Percentiles rank a stretch among this genome's conserved stretches.
These are phyloP conservation scores for Trapa bicornis DNA, from an alignment of 345 rosid genomes.

Conservation along the genomic window DNA sequence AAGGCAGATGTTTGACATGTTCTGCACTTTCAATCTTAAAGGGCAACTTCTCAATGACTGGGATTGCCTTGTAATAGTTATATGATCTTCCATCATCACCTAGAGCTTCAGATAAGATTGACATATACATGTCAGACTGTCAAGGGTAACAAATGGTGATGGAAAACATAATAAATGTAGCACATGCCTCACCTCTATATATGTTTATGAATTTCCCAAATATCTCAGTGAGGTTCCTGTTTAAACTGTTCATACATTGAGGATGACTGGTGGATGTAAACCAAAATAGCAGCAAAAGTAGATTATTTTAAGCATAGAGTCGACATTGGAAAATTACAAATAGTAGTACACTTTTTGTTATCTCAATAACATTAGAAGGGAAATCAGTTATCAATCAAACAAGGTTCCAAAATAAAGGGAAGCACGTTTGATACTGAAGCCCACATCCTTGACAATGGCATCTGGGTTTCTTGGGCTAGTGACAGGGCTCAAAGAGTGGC, in stretches of 20 bases:
- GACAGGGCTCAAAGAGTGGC: slow-evolving; percentile 23
- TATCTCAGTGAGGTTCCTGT: slow-evolving; percentile 65
- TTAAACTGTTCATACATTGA: slow-evolving; percentile 59
- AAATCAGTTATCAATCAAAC: neutral
- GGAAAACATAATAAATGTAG: slow-evolving; percentile 1
- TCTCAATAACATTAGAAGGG: neutral
- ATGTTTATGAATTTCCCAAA: slow-evolving; percentile 84
- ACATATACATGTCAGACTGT: neutral
- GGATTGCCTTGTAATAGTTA: slow-evolving; percentile 86
- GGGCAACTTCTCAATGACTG: slow-evolving; percentile 78
- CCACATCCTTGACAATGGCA: slow-evolving; percentile 39
- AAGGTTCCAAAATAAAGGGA: neutral
- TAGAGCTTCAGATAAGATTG: slow-evolving; percentile 35
- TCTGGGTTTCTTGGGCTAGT: slow-evolving; percentile 10
- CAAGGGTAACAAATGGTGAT: neutral
- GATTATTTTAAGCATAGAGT: slow-evolving; percentile 3
- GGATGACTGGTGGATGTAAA: slow-evolving; percentile 13
- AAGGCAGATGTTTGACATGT: slow-evolving; percentile 70
- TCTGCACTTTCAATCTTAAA: slow-evolving; percentile 72
- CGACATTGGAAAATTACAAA: neutral
- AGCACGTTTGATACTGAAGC: slow-evolving; percentile 6
- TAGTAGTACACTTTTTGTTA: neutral
- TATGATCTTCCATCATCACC: slow-evolving; percentile 93
- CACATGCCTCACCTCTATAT: slow-evolving; percentile 49
- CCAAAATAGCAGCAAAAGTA: slow-evolving; percentile 4